Percentiles rank a stretch among this genome's conserved stretches.
Conservation (phyloP, 345 rosid genomes). For the Aquilaria sinensis region DNA sequence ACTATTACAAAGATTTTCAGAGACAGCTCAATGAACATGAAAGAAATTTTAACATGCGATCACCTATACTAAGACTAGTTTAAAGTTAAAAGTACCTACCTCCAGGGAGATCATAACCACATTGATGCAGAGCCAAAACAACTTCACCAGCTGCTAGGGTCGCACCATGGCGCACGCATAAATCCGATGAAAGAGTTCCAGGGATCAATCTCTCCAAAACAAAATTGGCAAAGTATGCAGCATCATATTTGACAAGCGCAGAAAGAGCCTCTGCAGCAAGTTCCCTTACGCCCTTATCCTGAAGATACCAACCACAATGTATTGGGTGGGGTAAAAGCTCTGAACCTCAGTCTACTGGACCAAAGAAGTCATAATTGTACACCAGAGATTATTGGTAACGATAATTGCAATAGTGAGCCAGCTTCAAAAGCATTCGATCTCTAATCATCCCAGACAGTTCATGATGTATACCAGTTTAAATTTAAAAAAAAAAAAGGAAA, state of each 20-base stretch:
- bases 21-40: too few relatives aligned
- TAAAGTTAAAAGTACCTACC: constrained; percentile 45
- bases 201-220: constrained; percentile 73
- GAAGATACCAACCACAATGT: constrained; percentile 17
- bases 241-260: constrained; percentile 82
- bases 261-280: constrained; percentile 83
- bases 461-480: too few relatives aligned
- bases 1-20: too few relatives aligned
- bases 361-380: constrained; percentile 7
- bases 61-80: background rate
- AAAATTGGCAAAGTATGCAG: constrained; percentile 53
- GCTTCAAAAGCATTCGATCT: too few relatives aligned
- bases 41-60: background rate
- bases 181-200: constrained; percentile 79
- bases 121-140: constrained; percentile 63
- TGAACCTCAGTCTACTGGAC: background rate
- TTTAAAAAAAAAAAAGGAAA: too few relatives aligned
- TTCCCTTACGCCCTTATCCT: constrained; percentile 95
- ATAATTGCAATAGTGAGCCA: too few relatives aligned
- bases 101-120: constrained; percentile 42
- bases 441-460: too few relatives aligned
- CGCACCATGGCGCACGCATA: constrained; percentile 93
- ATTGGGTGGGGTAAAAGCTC: background rate
- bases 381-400: background rate
- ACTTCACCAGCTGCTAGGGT: constrained; percentile 86